phyloP scores from a whole-genome alignment of 345 rosid species.

The Anastatica hierochuntica region DNA sequence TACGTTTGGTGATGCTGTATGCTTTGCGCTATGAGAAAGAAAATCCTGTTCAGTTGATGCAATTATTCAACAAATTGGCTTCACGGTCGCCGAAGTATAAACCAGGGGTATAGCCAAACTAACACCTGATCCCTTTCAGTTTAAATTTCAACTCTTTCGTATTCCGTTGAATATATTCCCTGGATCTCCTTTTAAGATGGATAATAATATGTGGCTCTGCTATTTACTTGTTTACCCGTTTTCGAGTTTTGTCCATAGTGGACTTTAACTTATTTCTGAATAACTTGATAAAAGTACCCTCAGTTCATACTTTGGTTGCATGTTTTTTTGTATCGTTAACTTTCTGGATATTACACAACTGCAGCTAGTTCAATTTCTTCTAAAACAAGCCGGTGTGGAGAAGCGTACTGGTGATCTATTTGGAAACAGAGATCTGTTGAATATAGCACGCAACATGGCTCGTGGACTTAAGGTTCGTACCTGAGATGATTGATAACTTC shows the following conservation, averaged over 20 bases:
- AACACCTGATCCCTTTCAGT: slow-evolving; percentile 5
- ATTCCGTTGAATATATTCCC: not conserved
- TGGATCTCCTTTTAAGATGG: not conserved
- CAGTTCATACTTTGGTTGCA: not conserved
- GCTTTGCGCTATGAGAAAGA: slow-evolving; percentile 98
- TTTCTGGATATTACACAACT: slow-evolving; percentile 26
- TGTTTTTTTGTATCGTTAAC: slow-evolving; percentile 5
- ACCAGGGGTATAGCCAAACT: slow-evolving; percentile 58
- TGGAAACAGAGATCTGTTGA: slow-evolving; percentile 88
- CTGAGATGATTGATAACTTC: slow-evolving; percentile 7
- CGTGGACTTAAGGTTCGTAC: slow-evolving; percentile 87
- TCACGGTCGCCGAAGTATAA: slow-evolving; percentile 86
- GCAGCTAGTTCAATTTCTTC: slow-evolving; percentile 90
- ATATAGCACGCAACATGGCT: slow-evolving; percentile 99
- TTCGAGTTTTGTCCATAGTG: not conserved
- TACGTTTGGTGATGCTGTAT: slow-evolving; percentile 83
- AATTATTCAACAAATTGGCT: slow-evolving; percentile 86
- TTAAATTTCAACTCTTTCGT: not conserved
- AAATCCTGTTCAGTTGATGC: slow-evolving; percentile 95
- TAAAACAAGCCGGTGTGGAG: slow-evolving; percentile 95
- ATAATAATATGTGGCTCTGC: not conserved
- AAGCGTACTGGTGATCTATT: slow-evolving; percentile 91
- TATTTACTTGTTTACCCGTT: not conserved
- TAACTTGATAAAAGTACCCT: not conserved
- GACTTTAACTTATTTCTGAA: not conserved